Base-by-base conservation (phyloP, 2,329 filamentous ascomycete genomes). In the Colletotrichum tabaci region DNA sequence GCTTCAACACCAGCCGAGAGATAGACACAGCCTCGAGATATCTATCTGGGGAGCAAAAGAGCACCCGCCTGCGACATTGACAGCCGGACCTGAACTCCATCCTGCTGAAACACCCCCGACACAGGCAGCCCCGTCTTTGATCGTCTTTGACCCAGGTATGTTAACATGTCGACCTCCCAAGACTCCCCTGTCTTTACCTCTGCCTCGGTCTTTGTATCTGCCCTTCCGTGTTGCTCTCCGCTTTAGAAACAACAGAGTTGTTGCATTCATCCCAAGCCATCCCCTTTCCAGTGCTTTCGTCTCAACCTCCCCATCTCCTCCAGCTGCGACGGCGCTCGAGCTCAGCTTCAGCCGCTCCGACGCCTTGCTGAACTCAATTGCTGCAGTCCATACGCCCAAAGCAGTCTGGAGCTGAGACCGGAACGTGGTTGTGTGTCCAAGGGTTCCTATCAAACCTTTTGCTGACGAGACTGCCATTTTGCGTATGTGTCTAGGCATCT, bases 101-200 rank as follows among this genome's bases (percentile, higher is more conserved):
- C 40, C 55, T 73, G 67, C 64, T 73, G 73, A 74, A 74, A 74
- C 71, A 40, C 60, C 58, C 60, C 60, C 67, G 71, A 71, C 60
- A 74, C 73, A 64, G 60, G 30, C 30, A 35, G 9, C 9, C 30
- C 30, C 30, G 30, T 35, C 30, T 35, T 35, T 35, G 58, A 35
- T 46, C 38, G 23, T 53, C 23, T 26, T 30, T 65, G 38, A 49
- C 18, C 49, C 42, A 74, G 73, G 73, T 73, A 74, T 38, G 73
- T 71, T 47, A 40, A 63, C 40, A 55, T 61, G 7, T 52, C 10
- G 18, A 13, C 30, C 40, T 69, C 16, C 50, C 49, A n/a, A 16
- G 16, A 62, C 42, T 23, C 52, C 61, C 61, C 49, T 49, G 40
- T 26, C 26, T 15, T 35, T 35, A 35, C 30, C 30, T 35, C 30